phyloP scores from a whole-genome alignment of 1,284 basidiomycete species.

The Austropuccinia psidii region DNA sequence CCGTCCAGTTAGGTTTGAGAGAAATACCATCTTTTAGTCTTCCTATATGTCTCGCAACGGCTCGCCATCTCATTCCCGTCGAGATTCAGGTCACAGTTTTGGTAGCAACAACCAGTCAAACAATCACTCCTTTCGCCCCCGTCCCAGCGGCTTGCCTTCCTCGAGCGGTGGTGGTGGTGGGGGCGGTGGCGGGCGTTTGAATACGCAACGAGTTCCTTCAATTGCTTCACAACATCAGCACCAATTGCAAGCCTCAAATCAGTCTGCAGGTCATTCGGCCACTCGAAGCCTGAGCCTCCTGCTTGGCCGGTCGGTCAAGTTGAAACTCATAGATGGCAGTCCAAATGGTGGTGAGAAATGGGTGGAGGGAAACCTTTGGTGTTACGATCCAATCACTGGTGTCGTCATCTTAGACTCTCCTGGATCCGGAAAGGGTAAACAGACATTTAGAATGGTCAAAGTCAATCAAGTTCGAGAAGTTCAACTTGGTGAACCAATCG shows the following conservation, averaged over 20 bases:
- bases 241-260: neutral
- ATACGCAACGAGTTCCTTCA: constrained; percentile 23
- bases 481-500: constrained; percentile 6
- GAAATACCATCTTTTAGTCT: too few species aligned
- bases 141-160: constrained; percentile 22
- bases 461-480: constrained; percentile 34
- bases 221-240: neutral
- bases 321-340: constrained; percentile 23
- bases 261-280: neutral
- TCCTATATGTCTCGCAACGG: constrained; percentile 33
- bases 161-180: constrained; percentile 12
- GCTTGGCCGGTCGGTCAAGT: constrained; percentile 28
- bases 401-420: constrained; percentile 23
- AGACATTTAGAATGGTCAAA: constrained; percentile 28
- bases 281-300: constrained; percentile 16
- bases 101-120: constrained; percentile 30
- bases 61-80: constrained; percentile 34
- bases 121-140: constrained; percentile 22
- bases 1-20: too few species aligned
- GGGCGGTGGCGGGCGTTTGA: constrained; percentile 20
- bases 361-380: constrained; percentile 33
- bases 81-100: constrained; percentile 25
- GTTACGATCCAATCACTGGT: constrained; percentile 30
- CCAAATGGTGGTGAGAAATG: constrained; percentile 2
- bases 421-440: neutral